phyloP scores from a whole-genome alignment of 768 basidiomycete species.

The Rhodotorula kratochvilovae region DNA sequence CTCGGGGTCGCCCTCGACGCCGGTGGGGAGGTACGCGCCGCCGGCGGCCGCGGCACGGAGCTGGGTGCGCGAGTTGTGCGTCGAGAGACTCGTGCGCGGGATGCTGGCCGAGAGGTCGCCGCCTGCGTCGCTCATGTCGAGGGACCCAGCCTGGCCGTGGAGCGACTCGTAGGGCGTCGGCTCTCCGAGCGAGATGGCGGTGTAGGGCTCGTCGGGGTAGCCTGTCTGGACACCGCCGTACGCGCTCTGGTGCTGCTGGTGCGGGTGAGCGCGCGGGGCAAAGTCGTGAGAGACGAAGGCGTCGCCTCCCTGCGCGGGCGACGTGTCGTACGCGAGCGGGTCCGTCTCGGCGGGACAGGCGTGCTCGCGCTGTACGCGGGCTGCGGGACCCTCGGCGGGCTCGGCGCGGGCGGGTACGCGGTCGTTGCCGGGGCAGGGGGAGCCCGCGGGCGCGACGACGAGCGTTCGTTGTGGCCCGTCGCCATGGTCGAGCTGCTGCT shows the following conservation, averaged over 20 bases:
- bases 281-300: slow-evolving; percentile 8
- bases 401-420: neutral
- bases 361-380: neutral
- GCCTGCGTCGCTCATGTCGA: slow-evolving; percentile 8
- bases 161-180: neutral
- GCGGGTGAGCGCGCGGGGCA: neutral
- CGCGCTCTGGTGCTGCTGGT: neutral
- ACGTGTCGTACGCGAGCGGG: slow-evolving; percentile 25
- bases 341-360: slow-evolving; percentile 11
- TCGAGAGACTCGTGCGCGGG: slow-evolving; percentile 18
- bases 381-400: neutral
- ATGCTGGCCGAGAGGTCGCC: neutral
- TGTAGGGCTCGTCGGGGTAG: slow-evolving; percentile 21
- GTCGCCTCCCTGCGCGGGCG: slow-evolving; percentile 10
- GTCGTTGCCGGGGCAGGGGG: neutral
- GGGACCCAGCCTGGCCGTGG: neutral
- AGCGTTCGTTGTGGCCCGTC: neutral
- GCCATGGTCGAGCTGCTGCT: neutral
- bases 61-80: slow-evolving; percentile 34
- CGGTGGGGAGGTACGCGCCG: neutral
- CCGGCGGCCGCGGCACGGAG: slow-evolving; percentile 5
- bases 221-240: neutral
- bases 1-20: slow-evolving; percentile 15
- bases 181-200: slow-evolving; percentile 15
- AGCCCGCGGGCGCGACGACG: neutral